These are phyloP conservation scores for Warburgia ugandensis DNA, from an alignment of 164 flowering plant genomes.

Conservation along the genomic window DNA sequence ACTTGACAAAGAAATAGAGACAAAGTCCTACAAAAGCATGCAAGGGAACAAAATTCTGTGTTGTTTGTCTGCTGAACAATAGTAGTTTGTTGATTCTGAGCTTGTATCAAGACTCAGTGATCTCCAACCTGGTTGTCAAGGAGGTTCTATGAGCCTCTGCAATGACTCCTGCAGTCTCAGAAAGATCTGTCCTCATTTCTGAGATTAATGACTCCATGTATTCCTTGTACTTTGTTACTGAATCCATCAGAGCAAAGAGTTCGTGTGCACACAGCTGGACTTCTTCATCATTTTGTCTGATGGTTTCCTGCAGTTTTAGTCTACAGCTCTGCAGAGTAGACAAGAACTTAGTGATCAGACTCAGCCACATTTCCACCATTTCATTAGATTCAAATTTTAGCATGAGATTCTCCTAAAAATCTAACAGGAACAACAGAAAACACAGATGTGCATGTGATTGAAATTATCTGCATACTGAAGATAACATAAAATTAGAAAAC, in stretches of 20 bases:
- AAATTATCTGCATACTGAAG: not conserved
- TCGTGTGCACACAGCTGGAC: conserved; percentile 48
- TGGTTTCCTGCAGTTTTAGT: conserved; percentile 41
- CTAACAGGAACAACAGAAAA: not conserved
- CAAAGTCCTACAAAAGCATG: too few relatives aligned
- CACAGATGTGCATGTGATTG: not conserved
- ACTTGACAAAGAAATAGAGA: too few relatives aligned
- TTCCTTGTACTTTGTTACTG: conserved; percentile 66
- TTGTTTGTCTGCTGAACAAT: too few relatives aligned
- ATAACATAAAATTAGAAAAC: not conserved
- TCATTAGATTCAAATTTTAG: not conserved
- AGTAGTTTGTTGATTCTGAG: too few relatives aligned
- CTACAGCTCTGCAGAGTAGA: conserved; percentile 32
- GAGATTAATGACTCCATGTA: conserved; percentile 37
- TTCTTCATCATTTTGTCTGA: conserved; percentile 47
- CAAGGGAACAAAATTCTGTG: too few relatives aligned
- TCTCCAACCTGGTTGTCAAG: too few relatives aligned
- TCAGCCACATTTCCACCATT: not conserved
- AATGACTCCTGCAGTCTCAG: conserved; percentile 38
- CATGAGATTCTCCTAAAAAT: not conserved
- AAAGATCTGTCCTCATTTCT: conserved; percentile 37
- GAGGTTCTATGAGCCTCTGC: conserved; percentile 40
- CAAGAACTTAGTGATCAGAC: conserved; percentile 5
- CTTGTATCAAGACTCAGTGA: too few relatives aligned
- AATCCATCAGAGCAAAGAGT: conserved; percentile 52